These are phyloP conservation scores for Debaryomyces subglobosus DNA, from an alignment of 1,139 yeast genomes.

Conservation along the genomic window DNA sequence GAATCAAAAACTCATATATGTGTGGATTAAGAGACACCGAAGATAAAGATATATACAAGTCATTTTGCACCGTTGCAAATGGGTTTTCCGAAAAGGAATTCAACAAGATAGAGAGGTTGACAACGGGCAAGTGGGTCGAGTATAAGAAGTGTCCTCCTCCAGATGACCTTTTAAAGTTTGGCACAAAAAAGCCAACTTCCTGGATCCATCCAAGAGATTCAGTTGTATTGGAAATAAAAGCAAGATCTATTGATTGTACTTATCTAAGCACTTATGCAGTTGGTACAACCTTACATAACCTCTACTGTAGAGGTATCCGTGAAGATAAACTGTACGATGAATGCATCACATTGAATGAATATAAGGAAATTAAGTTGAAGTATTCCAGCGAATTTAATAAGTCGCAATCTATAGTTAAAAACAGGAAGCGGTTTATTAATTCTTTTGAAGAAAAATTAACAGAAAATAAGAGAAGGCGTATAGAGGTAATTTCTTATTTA, in stretches of 20 bases:
- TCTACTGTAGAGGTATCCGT: slow-evolving; percentile 70
- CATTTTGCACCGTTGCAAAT: slow-evolving; percentile 83
- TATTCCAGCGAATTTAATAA: slow-evolving; percentile 28
- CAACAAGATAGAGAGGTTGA: slow-evolving; percentile 56
- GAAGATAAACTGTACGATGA: slow-evolving; percentile 64
- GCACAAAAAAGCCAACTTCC: slow-evolving; percentile 61
- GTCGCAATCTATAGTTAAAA: slow-evolving; percentile 32
- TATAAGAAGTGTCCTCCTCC: slow-evolving; percentile 44
- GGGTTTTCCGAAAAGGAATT: slow-evolving; percentile 74
- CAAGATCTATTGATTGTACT: slow-evolving; percentile 66
- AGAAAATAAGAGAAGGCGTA: slow-evolving; percentile 11
- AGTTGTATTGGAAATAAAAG: slow-evolving; percentile 81
- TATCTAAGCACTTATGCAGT: slow-evolving; percentile 57
- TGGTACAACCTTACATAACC: slow-evolving; percentile 73
- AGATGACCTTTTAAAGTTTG: slow-evolving; percentile 53
- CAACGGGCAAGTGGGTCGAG: slow-evolving; percentile 65
- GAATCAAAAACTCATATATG: slow-evolving; percentile 72
- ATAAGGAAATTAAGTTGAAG: slow-evolving; percentile 36
- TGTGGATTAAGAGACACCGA: slow-evolving; percentile 62
- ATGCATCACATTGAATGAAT: slow-evolving; percentile 62
- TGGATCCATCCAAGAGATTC: slow-evolving; percentile 85
- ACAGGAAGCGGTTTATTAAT: slow-evolving; percentile 14
- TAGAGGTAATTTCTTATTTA: slow-evolving; percentile 22
- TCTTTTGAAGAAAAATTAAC: slow-evolving; percentile 17
- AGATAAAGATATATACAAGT: slow-evolving; percentile 37